These are phyloP conservation scores for Aspergillus glaucus DNA, from an alignment of 2,329 filamentous ascomycete species.

Conservation along the genomic window DNA sequence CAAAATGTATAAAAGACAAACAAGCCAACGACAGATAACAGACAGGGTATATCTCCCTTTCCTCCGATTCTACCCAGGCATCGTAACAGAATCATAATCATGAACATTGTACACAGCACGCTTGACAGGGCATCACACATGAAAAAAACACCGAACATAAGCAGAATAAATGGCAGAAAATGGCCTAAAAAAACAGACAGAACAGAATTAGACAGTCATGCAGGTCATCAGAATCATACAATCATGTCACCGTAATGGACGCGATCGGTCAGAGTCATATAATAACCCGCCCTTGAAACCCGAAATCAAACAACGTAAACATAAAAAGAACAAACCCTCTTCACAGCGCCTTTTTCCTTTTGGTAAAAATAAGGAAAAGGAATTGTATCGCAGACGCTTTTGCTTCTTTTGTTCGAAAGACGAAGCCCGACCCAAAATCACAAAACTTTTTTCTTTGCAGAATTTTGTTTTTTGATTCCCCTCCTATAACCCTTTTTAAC, in stretches of 20 bases:
- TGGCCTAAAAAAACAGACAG: constrained; percentile 8
- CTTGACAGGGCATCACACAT: neutral
- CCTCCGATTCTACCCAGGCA: neutral
- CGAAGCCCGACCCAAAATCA: neutral
- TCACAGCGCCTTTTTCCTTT: constrained; percentile 2
- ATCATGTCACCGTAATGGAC: constrained; percentile 25
- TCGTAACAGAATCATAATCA: neutral
- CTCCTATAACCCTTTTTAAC: neutral
- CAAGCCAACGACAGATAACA: neutral
- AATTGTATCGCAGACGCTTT: constrained; percentile 2
- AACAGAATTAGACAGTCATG: constrained; percentile 14
- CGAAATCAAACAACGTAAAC: constrained; percentile 5
- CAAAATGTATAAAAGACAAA: neutral
- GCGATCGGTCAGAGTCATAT: constrained; percentile 4
- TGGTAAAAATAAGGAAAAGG: constrained; percentile 5
- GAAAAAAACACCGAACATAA: neutral
- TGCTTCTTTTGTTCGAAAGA: neutral
- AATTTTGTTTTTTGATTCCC: neutral
- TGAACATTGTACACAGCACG: neutral
- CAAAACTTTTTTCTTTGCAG: neutral
- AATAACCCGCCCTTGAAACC: constrained; percentile 11
- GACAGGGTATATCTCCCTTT: neutral
- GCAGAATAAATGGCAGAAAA: constrained; percentile 5
- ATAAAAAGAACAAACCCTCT: constrained; percentile 10
- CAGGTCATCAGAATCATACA: constrained; percentile 32